phyloP scores from a whole-genome alignment of 306 rosid genomes.

The Dryas drummondii region DNA sequence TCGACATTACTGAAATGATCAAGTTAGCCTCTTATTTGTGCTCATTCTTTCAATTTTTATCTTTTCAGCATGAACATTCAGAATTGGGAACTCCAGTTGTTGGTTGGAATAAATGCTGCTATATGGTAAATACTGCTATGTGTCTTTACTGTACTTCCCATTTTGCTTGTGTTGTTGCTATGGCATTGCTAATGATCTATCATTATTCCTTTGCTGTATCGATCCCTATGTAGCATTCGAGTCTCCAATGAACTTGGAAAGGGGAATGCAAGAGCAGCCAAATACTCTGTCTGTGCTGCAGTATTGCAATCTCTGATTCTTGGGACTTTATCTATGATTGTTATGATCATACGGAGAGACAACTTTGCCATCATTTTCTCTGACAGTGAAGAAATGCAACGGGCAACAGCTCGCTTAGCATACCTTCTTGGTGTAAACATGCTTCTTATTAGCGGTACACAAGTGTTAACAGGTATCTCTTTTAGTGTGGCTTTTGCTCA shows the following conservation, averaged over 20 bases:
- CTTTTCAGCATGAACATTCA: conserved; percentile 23
- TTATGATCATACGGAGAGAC: conserved; percentile 13
- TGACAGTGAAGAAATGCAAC: conserved; percentile 3
- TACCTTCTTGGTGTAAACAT: conserved; percentile 17
- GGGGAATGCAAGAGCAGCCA: conserved; percentile 50
- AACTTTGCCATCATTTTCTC: conserved; percentile 23
- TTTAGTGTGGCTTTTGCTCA: background rate
- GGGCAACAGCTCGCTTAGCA: conserved; percentile 15
- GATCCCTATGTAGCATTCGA: conserved; percentile 26
- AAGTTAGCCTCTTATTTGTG: too few species aligned
- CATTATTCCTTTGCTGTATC: background rate
- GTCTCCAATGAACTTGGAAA: conserved; percentile 47
- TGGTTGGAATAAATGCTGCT: conserved; percentile 13
- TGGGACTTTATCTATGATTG: conserved; percentile 29
- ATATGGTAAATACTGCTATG: too few species aligned
- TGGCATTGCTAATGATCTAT: background rate
- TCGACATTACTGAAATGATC: too few species aligned
- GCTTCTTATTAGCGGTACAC: conserved; percentile 18
- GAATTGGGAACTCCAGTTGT: conserved; percentile 15
- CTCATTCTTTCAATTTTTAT: too few species aligned
- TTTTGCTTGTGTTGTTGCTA: background rate
- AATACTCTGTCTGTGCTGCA: conserved; percentile 37
- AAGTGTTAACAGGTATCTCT: conserved; percentile 34
- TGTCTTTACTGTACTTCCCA: too few species aligned
- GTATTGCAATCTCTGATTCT: conserved; percentile 31